Evolutionary conservation across 2,329 filamentous ascomycete genomes (phyloP), one percentile per base, ranked within the genome.

Genomic region (Conoideocrella luteorostrata): DNA sequence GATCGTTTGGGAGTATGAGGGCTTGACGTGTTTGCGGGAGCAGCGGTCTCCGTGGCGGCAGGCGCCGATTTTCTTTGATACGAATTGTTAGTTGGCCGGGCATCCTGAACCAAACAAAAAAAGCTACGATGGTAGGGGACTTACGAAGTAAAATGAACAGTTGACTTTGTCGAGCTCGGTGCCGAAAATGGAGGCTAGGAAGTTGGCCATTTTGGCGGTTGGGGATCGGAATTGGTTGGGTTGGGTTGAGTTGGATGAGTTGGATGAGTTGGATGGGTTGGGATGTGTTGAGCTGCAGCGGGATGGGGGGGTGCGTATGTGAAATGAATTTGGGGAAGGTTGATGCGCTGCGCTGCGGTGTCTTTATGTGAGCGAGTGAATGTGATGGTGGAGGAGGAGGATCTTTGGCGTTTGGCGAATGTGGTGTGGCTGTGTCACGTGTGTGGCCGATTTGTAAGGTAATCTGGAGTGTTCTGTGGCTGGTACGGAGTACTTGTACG

Each of bases 151-250:
- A 80, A 98, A 98, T 46, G 86, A 93, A 80, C 93, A 96, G 79
- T 97, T 96, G 74, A 96, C 90, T 65, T 91, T 98, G 82, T 98
- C 93, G 69, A 97, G 93, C 78, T 98, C 93, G 23, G 93, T 98
- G 61, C 93, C 93, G 77, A 98, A 98, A 72, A 98, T 98, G 64
- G 89, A 95, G 60, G 93, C 93, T 66, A 98, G 86, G 66, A 96
- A 97, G 76, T 96, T 96, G 62, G 90, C 90, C 90, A 95, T 95
- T 47, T 41, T 67, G 56, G 48, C 21, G 34, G n/a, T n/a, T n/a
- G n/a, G n/a, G 15, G 43, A 12, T 3, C 24, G 17, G 18, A 20
- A 11, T 2, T 26, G 23, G n/a, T 4, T 22, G 36, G 43, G 40
- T n/a, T n/a, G n/a, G 30, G 15, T n/a, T 48, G 30, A 37, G 38